Evolutionary conservation across 2,329 filamentous ascomycete species (phyloP).

Genomic region (Byssothecium circinans): DNA sequence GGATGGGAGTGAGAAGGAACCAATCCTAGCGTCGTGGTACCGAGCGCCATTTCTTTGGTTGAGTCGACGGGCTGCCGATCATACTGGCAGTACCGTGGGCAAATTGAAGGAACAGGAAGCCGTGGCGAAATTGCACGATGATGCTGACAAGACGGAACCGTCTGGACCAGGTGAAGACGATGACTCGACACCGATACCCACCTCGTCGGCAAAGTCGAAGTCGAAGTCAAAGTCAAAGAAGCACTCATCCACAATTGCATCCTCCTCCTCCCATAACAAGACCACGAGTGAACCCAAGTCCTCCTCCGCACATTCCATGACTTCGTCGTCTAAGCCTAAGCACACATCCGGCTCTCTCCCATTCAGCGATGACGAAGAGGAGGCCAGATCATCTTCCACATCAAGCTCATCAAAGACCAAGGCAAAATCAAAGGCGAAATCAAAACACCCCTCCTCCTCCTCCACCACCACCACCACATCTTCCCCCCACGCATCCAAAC

Average conservation of each 20-base stretch:
- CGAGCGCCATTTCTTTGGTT: constrained; percentile 1
- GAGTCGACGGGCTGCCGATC: background rate
- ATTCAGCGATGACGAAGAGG: background rate
- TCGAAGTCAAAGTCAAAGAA: too few species aligned
- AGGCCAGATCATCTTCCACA: background rate
- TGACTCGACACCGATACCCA: background rate
- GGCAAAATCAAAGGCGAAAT: too few species aligned
- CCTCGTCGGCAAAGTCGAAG: too few species aligned
- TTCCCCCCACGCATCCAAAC: background rate
- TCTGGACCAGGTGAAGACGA: too few species aligned
- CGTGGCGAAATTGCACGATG: constrained; percentile 1
- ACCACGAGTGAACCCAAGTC: too few species aligned
- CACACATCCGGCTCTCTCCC: background rate
- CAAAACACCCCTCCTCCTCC: too few species aligned
- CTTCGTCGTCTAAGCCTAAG: too few species aligned
- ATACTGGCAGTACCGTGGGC: background rate
- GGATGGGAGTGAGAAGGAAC: background rate
- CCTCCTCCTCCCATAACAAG: too few species aligned
- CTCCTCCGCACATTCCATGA: too few species aligned
- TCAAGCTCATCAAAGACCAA: too few species aligned
- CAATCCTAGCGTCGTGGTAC: background rate
- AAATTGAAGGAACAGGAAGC: background rate
- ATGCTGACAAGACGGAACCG: background rate
- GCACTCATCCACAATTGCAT: too few species aligned
- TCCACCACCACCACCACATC: too few species aligned